Evolutionary conservation across 2,329 filamentous ascomycete genomes (phyloP).

Genomic region (Microascus cirrosus): DNA sequence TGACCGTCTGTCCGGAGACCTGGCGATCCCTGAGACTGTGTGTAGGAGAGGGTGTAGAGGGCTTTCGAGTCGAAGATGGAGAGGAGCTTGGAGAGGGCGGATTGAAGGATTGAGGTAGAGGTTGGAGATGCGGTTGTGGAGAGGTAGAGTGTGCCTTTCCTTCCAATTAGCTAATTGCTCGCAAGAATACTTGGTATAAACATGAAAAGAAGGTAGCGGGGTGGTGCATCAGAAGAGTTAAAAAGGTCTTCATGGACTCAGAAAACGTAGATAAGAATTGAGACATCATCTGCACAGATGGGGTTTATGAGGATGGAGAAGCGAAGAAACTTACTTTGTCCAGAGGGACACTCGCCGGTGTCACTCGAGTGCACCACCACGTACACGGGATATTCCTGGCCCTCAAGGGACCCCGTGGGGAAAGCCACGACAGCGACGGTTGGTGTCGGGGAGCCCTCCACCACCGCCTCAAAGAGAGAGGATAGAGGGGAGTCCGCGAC

Average conservation of each 20-base stretch:
- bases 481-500: conserved; percentile 57
- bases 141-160: conserved; percentile 22
- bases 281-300: conserved; percentile 58
- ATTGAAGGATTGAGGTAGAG: conserved; percentile 24
- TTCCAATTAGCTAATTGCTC: conserved; percentile 18
- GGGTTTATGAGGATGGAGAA: conserved; percentile 7
- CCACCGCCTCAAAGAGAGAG: conserved; percentile 55
- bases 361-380: conserved; percentile 73
- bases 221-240: conserved; percentile 4
- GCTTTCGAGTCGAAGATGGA: conserved; percentile 16
- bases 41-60: conserved; percentile 44
- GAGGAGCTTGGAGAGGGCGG: conserved; percentile 30
- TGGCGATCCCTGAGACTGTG: conserved; percentile 26
- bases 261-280: conserved; percentile 99
- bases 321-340: conserved; percentile 67
- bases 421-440: conserved; percentile 63
- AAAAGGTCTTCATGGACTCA: conserved; percentile 42
- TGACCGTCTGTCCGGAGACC: conserved; percentile 15
- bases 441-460: conserved; percentile 66
- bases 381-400: conserved; percentile 36
- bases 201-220: conserved; percentile 9
- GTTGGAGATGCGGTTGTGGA: conserved; percentile 10
- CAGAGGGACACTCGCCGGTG: conserved; percentile 77
- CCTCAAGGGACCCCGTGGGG: conserved; percentile 36
- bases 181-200: not conserved